Evolutionary conservation across 306 rosid genomes (phyloP).

Genomic region (Cercis canadensis): DNA sequence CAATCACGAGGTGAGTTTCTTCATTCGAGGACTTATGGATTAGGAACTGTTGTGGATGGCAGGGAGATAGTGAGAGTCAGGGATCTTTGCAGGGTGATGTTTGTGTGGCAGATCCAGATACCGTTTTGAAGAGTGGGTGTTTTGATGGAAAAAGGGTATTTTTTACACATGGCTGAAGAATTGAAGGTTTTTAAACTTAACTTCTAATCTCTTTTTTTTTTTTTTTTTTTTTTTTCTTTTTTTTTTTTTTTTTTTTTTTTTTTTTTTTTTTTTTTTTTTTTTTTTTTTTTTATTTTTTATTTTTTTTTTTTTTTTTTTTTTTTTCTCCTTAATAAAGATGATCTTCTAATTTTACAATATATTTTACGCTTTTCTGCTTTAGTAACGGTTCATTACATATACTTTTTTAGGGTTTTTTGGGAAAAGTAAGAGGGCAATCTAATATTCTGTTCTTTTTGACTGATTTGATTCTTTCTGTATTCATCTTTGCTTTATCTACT

Average conservation of each 20-base stretch:
- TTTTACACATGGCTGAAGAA: constrained; percentile 64
- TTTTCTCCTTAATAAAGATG: constrained; percentile 22
- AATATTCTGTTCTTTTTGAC: neutral
- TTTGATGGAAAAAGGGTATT: constrained; percentile 47
- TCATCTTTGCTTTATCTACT: constrained; percentile 14
- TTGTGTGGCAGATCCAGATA: constrained; percentile 56
- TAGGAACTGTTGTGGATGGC: constrained; percentile 69
- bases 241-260: constrained; percentile 38
- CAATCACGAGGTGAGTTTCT: constrained; percentile 84
- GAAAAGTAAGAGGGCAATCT: constrained; percentile 20
- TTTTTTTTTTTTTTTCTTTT: constrained; percentile 36
- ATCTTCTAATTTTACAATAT: constrained; percentile 23
- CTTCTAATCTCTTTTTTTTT: constrained; percentile 44
- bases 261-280: constrained; percentile 39
- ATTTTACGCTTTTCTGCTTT: constrained; percentile 14
- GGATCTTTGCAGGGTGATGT: constrained; percentile 83
- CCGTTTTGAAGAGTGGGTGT: constrained; percentile 58
- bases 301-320: constrained; percentile 31
- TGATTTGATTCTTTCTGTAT: neutral
- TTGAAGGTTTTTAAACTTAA: constrained; percentile 71
- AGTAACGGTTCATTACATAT: constrained; percentile 5
- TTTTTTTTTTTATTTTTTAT: constrained; percentile 37
- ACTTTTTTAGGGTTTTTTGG: constrained; percentile 27
- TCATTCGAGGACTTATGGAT: constrained; percentile 72
- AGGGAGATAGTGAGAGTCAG: constrained; percentile 74